A percentile compares a stretch with the other conserved stretches of the same genome.
Conservation (phyloP, 768 basidiomycete genomes). For the Rhizopogon vulgaris region DNA sequence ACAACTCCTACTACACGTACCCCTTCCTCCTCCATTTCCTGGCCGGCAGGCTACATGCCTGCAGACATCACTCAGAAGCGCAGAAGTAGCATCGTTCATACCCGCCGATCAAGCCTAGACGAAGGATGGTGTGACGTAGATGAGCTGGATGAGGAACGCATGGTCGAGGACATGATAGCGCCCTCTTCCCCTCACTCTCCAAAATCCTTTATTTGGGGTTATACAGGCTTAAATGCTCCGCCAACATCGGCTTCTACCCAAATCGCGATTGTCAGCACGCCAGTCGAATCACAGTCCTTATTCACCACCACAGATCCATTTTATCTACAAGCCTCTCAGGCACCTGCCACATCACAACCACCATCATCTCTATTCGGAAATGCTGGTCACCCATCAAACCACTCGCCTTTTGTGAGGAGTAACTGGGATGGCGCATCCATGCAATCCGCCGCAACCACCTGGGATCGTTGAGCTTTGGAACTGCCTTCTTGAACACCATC, state of each 20-base stretch:
- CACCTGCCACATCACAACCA: slow-evolving; percentile 21
- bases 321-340: slow-evolving; percentile 38
- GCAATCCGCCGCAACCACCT: not conserved
- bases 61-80: slow-evolving; percentile 20
- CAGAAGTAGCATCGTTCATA: slow-evolving; percentile 21
- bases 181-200: slow-evolving; percentile 24
- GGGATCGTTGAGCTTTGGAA: not conserved
- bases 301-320: slow-evolving; percentile 47
- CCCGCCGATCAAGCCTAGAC: slow-evolving; percentile 18
- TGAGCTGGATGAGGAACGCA: slow-evolving; percentile 38
- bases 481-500: not conserved
- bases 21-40: slow-evolving; percentile 22
- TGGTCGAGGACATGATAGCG: slow-evolving; percentile 41
- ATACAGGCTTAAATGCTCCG: slow-evolving; percentile 15
- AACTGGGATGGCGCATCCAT: not conserved
- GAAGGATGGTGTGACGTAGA: slow-evolving; percentile 27
- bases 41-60: slow-evolving; percentile 21
- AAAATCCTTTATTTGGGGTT: slow-evolving; percentile 19
- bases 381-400: slow-evolving; percentile 29
- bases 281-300: slow-evolving; percentile 24
- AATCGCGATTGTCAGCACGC: slow-evolving; percentile 9
- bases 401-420: slow-evolving; percentile 33
- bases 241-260: slow-evolving; percentile 15
- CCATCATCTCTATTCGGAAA: slow-evolving; percentile 32
- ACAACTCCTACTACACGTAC: slow-evolving; percentile 34